A percentile compares a stretch with the other conserved stretches of the same genome.
Evolutionary conservation across 257 asterid genomes (phyloP).

Genomic region (Echium plantagineum): DNA sequence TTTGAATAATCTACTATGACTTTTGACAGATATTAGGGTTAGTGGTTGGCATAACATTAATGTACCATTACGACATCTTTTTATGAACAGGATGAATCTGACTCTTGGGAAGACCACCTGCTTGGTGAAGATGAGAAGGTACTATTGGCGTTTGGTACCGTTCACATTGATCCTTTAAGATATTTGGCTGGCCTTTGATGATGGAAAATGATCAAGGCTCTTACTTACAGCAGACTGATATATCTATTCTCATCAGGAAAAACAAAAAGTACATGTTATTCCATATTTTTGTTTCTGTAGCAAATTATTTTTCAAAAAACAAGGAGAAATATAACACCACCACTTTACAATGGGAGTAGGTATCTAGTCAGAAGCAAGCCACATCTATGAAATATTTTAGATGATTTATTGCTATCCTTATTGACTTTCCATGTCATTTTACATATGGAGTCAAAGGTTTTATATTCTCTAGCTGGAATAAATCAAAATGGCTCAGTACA

Average conservation of each 20-base stretch:
- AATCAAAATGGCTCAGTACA: no score
- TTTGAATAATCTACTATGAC: background rate
- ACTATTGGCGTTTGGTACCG: slow-evolving; percentile 30
- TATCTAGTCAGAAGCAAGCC: background rate
- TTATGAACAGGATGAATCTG: slow-evolving; percentile 70
- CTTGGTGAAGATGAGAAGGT: slow-evolving; percentile 27
- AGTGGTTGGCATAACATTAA: no score
- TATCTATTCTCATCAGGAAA: background rate
- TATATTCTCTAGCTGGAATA: no score
- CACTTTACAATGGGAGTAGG: background rate
- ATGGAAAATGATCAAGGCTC: background rate
- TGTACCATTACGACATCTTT: no score
- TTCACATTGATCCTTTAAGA: slow-evolving; percentile 8
- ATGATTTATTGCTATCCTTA: background rate
- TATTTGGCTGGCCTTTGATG: background rate
- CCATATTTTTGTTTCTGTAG: background rate
- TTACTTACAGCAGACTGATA: background rate
- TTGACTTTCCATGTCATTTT: background rate
- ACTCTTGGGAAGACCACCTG: slow-evolving; percentile 63
- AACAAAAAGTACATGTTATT: background rate
- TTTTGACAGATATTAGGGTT: no score
- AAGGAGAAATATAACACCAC: background rate
- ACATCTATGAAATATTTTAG: background rate
- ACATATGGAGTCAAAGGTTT: no score
- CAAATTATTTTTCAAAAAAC: background rate